Evolutionary conservation across 2,329 filamentous ascomycete species (phyloP).

Genomic region (Chaetomium sp.): DNA sequence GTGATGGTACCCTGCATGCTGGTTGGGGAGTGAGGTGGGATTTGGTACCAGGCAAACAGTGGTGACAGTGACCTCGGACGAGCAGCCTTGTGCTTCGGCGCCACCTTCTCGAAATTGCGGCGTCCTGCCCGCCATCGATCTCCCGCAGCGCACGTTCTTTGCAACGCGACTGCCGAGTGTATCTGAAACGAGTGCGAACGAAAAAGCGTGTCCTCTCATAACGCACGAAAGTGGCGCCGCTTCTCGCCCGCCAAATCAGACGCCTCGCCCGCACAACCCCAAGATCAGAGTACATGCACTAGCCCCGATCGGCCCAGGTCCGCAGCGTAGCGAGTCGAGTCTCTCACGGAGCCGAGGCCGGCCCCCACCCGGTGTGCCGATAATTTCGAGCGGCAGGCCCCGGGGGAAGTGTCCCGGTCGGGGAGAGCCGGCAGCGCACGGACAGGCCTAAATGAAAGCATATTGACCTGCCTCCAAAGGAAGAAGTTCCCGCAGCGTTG

Average conservation of each 20-base stretch:
- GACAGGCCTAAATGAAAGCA: not conserved
- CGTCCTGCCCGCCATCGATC: conserved; percentile 3
- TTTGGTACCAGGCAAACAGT: not conserved
- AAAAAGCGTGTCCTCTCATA: conserved; percentile 3
- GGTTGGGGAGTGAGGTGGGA: not conserved
- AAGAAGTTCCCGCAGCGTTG: not conserved
- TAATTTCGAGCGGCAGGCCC: not conserved
- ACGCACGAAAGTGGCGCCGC: conserved; percentile 11
- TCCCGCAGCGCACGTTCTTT: conserved; percentile 1
- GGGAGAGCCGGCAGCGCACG: conserved; percentile 4
- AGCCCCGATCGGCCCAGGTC: conserved; percentile 13
- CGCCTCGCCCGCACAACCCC: not conserved
- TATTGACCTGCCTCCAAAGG: not conserved
- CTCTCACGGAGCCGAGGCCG: conserved; percentile 2
- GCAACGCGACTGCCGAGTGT: not conserved
- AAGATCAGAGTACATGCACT: conserved; percentile 13
- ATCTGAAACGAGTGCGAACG: conserved; percentile 7
- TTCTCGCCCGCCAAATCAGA: conserved; percentile 1
- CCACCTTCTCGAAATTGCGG: conserved; percentile 5
- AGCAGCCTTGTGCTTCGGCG: conserved; percentile 8
- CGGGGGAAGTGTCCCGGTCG: conserved; percentile 3
- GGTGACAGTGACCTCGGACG: not conserved
- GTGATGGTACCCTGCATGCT: too few relatives aligned
- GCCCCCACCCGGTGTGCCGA: conserved; percentile 1
- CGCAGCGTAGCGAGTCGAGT: conserved; percentile 12